Evolutionary conservation across 805 yeast species (phyloP).

Genomic region (Kockiozyma suomiensis): DNA sequence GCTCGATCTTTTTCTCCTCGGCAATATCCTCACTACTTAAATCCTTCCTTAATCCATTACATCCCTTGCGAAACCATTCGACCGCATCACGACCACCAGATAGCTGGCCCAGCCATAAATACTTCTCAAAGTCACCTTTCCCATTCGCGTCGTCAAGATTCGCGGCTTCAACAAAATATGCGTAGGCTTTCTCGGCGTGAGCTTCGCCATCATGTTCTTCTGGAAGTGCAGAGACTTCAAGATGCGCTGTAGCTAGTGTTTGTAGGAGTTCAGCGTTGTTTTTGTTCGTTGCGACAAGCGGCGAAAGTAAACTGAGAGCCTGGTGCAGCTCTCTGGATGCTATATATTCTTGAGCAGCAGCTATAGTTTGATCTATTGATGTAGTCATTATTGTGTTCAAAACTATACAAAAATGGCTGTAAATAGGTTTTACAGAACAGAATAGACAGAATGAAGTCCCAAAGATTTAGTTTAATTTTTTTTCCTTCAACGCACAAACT

Average conservation of each 20-base stretch:
- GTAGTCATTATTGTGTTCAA: background rate
- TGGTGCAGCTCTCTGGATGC: constrained; percentile 10
- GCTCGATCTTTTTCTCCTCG: constrained; percentile 40
- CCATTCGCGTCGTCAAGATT: constrained; percentile 45
- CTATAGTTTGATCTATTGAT: constrained; percentile 2
- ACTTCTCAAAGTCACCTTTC: constrained; percentile 70
- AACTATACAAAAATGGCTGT: no score
- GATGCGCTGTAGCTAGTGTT: constrained; percentile 68
- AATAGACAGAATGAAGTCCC: no score
- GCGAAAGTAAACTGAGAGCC: constrained; percentile 14
- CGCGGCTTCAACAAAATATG: constrained; percentile 47
- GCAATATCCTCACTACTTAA: constrained; percentile 37
- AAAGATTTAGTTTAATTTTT: background rate
- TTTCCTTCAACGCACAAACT: background rate
- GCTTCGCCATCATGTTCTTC: constrained; percentile 8
- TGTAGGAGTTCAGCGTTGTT: constrained; percentile 38
- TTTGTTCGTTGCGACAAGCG: background rate
- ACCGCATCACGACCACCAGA: constrained; percentile 81
- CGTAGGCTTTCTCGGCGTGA: constrained; percentile 73
- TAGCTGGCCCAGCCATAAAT: constrained; percentile 87
- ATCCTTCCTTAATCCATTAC: constrained; percentile 52
- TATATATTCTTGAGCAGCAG: constrained; percentile 6
- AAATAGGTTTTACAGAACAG: no score
- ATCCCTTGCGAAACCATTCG: constrained; percentile 61
- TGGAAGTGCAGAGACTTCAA: constrained; percentile 63